Base-by-base conservation (phyloP, 2,329 filamentous ascomycete species). In the Hypoxylon sp. region DNA sequence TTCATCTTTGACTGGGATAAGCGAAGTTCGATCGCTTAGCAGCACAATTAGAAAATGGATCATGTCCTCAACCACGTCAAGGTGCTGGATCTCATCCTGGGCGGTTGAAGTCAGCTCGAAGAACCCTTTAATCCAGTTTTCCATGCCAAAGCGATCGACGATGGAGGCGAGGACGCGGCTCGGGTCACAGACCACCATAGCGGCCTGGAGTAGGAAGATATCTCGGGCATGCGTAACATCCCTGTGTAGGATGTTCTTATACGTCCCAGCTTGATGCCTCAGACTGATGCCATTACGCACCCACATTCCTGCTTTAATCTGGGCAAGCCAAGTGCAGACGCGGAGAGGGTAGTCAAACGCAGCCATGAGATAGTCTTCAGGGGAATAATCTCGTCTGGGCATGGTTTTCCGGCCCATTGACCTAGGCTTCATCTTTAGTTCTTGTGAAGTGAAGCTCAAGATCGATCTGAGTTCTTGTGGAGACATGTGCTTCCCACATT, bases 261-360 rank as follows among this genome's bases (percentile, higher is more conserved):
- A 99, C 16, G 94, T 96, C 55, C 91, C 91, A 77, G 96, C 96
- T 79, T 99, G 96, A 77, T 99, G 96, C 39, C 95, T 89, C 54
- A 99, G 86, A 73, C 95, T 98, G 75, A 99, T 93, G 1, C 96
- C 96, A 76, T 99, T 99, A 60, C 96, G 90, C 68, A 99, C 95
- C 96, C 96, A 99, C 90, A 98, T 97, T 54, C 94, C 93, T 16
- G 95, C 94, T 78, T 97, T 97, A 89, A 99, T 98, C 81, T 99
- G 96, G 5, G 96, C 92, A 30, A 99, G 84, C 96, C 96, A 99
- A 19, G 93, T 94, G 76, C 94, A 97, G 0, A 98, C 94, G 55
- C 96, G 88, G 3, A 99, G 83, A 0, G 96, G 95, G 73, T 93
- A 97, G 77, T 99, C 96, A 74, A 99, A 97, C 54, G 94, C 88